These are phyloP conservation scores for Thelonectria rubi DNA, from an alignment of 2,329 filamentous ascomycete genomes.

Conservation along the genomic window DNA sequence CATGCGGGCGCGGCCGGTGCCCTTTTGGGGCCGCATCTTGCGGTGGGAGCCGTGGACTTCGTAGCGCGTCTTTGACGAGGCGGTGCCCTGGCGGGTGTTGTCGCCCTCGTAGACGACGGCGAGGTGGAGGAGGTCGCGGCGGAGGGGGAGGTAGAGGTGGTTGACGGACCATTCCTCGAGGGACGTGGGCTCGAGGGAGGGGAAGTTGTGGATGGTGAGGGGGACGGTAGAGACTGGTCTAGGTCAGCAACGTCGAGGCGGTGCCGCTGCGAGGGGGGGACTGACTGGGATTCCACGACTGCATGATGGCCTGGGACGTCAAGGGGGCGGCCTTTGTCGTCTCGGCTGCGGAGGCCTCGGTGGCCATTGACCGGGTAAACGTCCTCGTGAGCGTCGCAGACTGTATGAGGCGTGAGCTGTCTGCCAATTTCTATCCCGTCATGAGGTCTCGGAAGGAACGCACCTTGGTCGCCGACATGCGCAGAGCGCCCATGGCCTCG, in stretches of 20 bases:
- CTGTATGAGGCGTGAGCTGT: conserved; percentile 39
- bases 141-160: conserved; percentile 86
- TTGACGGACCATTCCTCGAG: conserved; percentile 82
- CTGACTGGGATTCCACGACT: conserved; percentile 59
- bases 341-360: conserved; percentile 54
- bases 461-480: conserved; percentile 54
- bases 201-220: conserved; percentile 90
- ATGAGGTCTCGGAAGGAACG: conserved; percentile 16
- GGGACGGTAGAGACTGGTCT: conserved; percentile 69
- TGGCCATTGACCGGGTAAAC: conserved; percentile 66
- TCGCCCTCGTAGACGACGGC: conserved; percentile 95
- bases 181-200: conserved; percentile 81
- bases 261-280: background rate
- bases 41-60: conserved; percentile 85
- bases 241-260: conserved; percentile 24
- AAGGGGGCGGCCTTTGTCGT: conserved; percentile 47
- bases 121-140: conserved; percentile 90
- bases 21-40: conserved; percentile 90
- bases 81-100: conserved; percentile 85
- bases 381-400: conserved; percentile 48
- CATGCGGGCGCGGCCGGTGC: conserved; percentile 79
- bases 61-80: conserved; percentile 79
- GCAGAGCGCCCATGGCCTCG: conserved; percentile 62
- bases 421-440: conserved; percentile 7
- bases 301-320: conserved; percentile 46